These are phyloP conservation scores for Wickerhamomyces rabaulensis DNA, from an alignment of 805 yeast species.

Conservation along the genomic window DNA sequence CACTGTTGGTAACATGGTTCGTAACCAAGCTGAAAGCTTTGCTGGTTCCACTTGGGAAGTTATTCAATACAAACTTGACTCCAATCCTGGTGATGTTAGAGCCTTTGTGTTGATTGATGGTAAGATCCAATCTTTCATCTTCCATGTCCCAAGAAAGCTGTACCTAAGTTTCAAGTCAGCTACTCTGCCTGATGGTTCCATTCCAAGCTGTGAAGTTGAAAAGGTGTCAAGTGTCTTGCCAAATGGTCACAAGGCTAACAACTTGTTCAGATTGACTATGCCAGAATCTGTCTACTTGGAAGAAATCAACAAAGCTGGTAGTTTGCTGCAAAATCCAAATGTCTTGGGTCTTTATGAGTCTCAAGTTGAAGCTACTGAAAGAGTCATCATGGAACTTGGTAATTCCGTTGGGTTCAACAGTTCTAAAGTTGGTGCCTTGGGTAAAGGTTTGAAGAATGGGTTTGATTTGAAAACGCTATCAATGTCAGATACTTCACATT, in stretches of 20 bases:
- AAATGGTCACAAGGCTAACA: conserved; percentile 48
- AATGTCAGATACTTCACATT: conserved; percentile 41
- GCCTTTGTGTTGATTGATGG: conserved; percentile 67
- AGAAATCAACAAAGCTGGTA: conserved; percentile 51
- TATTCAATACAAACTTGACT: conserved; percentile 58
- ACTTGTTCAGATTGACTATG: conserved; percentile 61
- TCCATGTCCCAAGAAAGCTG: conserved; percentile 70
- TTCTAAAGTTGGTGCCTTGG: conserved; percentile 72
- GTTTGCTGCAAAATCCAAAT: conserved; percentile 56
- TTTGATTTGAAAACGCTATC: conserved; percentile 59
- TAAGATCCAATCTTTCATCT: conserved; percentile 65
- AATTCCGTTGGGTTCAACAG: conserved; percentile 65
- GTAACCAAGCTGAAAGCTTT: conserved; percentile 73
- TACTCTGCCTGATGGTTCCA: conserved; percentile 34
- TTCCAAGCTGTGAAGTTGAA: conserved; percentile 51
- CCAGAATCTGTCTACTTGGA: conserved; percentile 56
- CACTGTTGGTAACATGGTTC: conserved; percentile 62
- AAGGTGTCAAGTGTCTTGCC: conserved; percentile 63
- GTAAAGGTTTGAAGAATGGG: conserved; percentile 81
- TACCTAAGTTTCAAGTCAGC: conserved; percentile 61
- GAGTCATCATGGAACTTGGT: conserved; percentile 80
- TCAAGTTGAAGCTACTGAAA: conserved; percentile 57
- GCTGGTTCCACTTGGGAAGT: conserved; percentile 84
- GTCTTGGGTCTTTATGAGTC: conserved; percentile 75
- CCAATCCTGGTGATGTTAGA: conserved; percentile 67